Percentiles rank a stretch among this genome's conserved stretches.
Evolutionary conservation across 1,284 basidiomycete genomes (phyloP).

Genomic region (Cutaneotrichosporon sp.): DNA sequence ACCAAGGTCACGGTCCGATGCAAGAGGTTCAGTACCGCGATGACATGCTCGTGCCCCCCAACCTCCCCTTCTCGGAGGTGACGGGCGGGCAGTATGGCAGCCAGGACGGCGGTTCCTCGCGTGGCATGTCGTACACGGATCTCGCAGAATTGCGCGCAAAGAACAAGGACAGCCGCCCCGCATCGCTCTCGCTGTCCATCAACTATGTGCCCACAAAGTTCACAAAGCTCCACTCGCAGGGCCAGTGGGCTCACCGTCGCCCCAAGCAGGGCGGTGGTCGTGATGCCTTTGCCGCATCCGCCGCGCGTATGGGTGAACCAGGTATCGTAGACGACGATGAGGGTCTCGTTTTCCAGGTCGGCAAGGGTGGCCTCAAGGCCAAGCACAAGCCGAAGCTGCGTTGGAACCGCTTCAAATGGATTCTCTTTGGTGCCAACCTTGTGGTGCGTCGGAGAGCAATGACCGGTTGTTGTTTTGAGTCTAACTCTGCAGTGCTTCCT

Average conservation of each 20-base stretch:
- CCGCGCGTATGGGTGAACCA: conserved; percentile 52
- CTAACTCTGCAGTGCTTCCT: conserved; percentile 50
- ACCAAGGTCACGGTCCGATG: conserved; percentile 15
- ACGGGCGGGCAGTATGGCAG: conserved; percentile 18
- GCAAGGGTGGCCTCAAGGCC: conserved; percentile 47
- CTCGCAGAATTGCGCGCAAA: conserved; percentile 17
- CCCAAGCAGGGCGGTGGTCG: conserved; percentile 58
- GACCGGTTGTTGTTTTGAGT: too few species aligned
- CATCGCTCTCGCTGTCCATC: conserved; percentile 53
- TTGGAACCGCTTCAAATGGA: conserved; percentile 70
- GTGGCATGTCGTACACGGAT: conserved; percentile 21
- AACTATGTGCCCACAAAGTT: conserved; percentile 66
- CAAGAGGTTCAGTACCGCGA: conserved; percentile 28
- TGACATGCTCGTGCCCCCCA: conserved; percentile 28
- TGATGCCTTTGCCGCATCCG: conserved; percentile 55
- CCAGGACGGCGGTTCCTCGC: conserved; percentile 13
- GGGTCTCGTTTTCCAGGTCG: conserved; percentile 50
- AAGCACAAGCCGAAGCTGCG: conserved; percentile 52
- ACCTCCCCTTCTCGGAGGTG: conserved; percentile 27
- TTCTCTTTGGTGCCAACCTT: conserved; percentile 56
- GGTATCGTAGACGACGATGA: conserved; percentile 59
- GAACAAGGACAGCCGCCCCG: conserved; percentile 24
- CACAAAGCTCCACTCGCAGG: conserved; percentile 52
- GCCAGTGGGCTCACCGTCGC: conserved; percentile 46
- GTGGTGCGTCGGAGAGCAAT: conserved; percentile 55